Evolutionary conservation across 2,329 filamentous ascomycete species (phyloP).

Genomic region (Pseudogymnoascus sp.): DNA sequence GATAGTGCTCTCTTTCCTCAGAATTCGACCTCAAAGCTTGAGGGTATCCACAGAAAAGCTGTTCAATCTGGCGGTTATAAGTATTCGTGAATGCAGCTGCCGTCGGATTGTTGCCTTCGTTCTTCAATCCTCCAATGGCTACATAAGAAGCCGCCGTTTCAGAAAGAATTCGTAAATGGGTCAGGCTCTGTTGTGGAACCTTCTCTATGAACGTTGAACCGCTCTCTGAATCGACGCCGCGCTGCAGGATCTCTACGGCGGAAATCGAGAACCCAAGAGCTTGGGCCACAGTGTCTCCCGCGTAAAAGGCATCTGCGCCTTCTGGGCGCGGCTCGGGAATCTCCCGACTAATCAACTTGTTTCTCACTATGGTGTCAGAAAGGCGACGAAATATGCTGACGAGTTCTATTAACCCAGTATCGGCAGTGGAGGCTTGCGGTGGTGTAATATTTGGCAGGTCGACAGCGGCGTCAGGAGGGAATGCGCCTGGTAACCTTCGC

Average conservation of each 20-base stretch:
- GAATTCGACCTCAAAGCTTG: slow-evolving; percentile 8
- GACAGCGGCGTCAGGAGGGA: slow-evolving; percentile 22
- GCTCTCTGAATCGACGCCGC: slow-evolving; percentile 66
- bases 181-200: slow-evolving; percentile 74
- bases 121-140: slow-evolving; percentile 61
- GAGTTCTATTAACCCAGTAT: slow-evolving; percentile 44
- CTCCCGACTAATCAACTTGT: slow-evolving; percentile 39
- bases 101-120: slow-evolving; percentile 50
- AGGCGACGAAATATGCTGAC: slow-evolving; percentile 52
- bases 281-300: slow-evolving; percentile 52
- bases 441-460: slow-evolving; percentile 23
- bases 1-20: slow-evolving; percentile 27
- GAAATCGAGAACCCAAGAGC: slow-evolving; percentile 78
- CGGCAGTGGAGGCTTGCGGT: slow-evolving; percentile 29
- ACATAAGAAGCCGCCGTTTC: slow-evolving; percentile 85
- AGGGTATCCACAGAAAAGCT: slow-evolving; percentile 58
- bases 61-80: slow-evolving; percentile 63
- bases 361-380: slow-evolving; percentile 47
- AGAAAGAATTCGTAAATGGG: slow-evolving; percentile 77
- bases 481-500: neutral
- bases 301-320: slow-evolving; percentile 38
- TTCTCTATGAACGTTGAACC: slow-evolving; percentile 72
- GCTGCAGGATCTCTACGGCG: slow-evolving; percentile 82
- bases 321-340: slow-evolving; percentile 26
- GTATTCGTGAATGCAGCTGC: slow-evolving; percentile 58